Percentiles rank a stretch among this genome's conserved stretches.
Evolutionary conservation across 1,139 yeast genomes (phyloP).

Genomic region (Yamadazyma triangularis): DNA sequence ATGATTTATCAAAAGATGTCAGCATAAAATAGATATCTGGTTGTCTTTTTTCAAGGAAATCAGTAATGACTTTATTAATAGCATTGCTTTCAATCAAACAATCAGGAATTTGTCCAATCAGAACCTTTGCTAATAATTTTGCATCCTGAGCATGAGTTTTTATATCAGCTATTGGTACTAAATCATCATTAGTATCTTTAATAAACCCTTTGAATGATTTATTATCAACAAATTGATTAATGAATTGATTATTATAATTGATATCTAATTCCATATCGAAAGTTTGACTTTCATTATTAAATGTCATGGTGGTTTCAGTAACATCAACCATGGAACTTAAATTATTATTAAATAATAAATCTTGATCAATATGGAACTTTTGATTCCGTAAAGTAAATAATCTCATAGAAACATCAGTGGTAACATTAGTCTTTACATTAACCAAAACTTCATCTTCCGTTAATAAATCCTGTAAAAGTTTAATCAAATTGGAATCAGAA

Average conservation of each 20-base stretch:
- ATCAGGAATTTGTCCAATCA: conserved; percentile 2
- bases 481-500: conserved; percentile 10
- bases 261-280: too few relatives aligned
- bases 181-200: conserved; percentile 3
- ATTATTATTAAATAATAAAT: conserved; percentile 10
- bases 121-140: conserved; percentile 1
- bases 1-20: conserved; percentile 1
- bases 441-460: conserved; percentile 8
- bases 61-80: conserved; percentile 1
- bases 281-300: too few relatives aligned
- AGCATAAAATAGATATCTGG: conserved; percentile 2
- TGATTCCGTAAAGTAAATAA: conserved; percentile 6
- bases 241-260: too few relatives aligned
- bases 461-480: conserved; percentile 11
- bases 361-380: conserved; percentile 9
- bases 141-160: conserved; percentile 2
- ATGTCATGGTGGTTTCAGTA: too few relatives aligned
- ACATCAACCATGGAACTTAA: too few relatives aligned
- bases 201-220: conserved; percentile 4
- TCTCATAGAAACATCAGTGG: conserved; percentile 8
- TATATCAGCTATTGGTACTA: conserved; percentile 3
- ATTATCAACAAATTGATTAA: conserved; percentile 3
- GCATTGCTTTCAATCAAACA: conserved; percentile 4
- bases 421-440: conserved; percentile 8
- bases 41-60: conserved; percentile 1